phyloP scores from a whole-genome alignment of 2,329 filamentous ascomycete genomes.

The Paracorniculantispora psalliotae region DNA sequence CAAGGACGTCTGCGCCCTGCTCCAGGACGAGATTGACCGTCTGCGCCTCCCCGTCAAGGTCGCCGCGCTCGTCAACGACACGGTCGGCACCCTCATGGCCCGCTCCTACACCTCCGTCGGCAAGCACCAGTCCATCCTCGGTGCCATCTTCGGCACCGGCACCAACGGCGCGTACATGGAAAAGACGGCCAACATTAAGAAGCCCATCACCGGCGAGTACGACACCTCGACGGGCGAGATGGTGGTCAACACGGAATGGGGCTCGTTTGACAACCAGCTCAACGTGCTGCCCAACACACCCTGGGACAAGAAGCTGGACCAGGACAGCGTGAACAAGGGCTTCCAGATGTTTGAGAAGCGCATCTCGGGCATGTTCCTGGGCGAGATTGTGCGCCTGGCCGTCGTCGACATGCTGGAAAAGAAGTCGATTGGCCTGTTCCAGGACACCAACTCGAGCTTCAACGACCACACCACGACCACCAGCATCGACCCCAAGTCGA shows the following conservation, averaged over 20 bases:
- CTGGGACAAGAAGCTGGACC: slow-evolving; percentile 76
- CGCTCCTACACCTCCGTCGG: slow-evolving; percentile 90
- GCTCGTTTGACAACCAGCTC: slow-evolving; percentile 92
- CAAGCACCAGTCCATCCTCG: slow-evolving; percentile 81
- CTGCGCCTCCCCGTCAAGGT: slow-evolving; percentile 85
- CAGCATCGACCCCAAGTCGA: slow-evolving; percentile 58
- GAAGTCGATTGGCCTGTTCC: slow-evolving; percentile 65
- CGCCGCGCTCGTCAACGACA: slow-evolving; percentile 95
- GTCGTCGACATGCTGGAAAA: slow-evolving; percentile 69
- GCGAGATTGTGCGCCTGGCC: slow-evolving; percentile 81
- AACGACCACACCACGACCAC: slow-evolving; percentile 70
- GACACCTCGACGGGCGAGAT: slow-evolving; percentile 83
- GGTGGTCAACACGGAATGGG: slow-evolving; percentile 99
- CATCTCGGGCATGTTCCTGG: slow-evolving; percentile 96
- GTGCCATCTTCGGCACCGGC: slow-evolving; percentile 94
- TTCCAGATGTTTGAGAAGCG: slow-evolving; percentile 99
- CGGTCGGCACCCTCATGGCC: slow-evolving; percentile 95
- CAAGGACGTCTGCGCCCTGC: slow-evolving; percentile 86
- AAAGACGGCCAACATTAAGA: slow-evolving; percentile 80
- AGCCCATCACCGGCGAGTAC: slow-evolving; percentile 64
- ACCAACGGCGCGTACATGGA: slow-evolving; percentile 98
- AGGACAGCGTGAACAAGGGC: slow-evolving; percentile 80
- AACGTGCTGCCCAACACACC: slow-evolving; percentile 80
- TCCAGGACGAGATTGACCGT: slow-evolving; percentile 85
- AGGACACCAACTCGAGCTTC: slow-evolving; percentile 64